Percentiles rank a stretch among this genome's conserved stretches.
Evolutionary conservation across 106 monocot species (phyloP).

Genomic region (Allium sativum): DNA sequence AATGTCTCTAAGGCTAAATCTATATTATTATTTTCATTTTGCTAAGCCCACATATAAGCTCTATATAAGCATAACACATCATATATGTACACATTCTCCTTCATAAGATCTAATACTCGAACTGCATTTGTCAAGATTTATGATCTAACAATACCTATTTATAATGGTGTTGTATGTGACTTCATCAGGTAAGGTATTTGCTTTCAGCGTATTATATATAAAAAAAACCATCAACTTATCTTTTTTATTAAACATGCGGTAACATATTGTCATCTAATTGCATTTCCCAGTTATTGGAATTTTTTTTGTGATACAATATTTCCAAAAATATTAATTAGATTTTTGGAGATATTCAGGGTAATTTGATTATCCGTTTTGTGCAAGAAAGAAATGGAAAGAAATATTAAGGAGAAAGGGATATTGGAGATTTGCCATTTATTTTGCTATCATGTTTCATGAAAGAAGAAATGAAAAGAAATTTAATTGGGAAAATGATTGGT

Average conservation of each 20-base stretch:
- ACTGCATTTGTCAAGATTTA: slow-evolving; percentile 56
- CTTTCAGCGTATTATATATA: slow-evolving; percentile 50
- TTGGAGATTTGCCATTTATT: too few relatives aligned
- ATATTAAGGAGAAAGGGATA: too few relatives aligned
- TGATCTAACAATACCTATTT: slow-evolving; percentile 56
- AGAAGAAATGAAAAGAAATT: too few relatives aligned
- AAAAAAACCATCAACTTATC: slow-evolving; percentile 69
- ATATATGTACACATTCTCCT: slow-evolving; percentile 30
- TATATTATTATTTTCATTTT: slow-evolving; percentile 39
- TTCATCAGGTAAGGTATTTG: slow-evolving; percentile 39
- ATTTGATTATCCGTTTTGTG: too few relatives aligned
- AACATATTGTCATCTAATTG: slow-evolving; percentile 71
- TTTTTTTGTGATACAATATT: too few relatives aligned
- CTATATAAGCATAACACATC: slow-evolving; percentile 82
- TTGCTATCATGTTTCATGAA: too few relatives aligned
- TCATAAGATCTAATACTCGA: slow-evolving; percentile 70
- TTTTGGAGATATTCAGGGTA: too few relatives aligned
- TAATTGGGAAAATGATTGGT: too few relatives aligned
- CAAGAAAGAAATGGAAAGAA: too few relatives aligned
- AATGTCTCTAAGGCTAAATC: slow-evolving; percentile 46
- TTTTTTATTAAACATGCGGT: slow-evolving; percentile 28
- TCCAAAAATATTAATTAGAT: too few relatives aligned
- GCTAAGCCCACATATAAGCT: slow-evolving; percentile 63
- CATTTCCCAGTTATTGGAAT: slow-evolving; percentile 36
- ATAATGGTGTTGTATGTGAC: slow-evolving; percentile 79